Conservation (phyloP, 1,284 basidiomycete genomes). For the Schizophyllum commune region DNA sequence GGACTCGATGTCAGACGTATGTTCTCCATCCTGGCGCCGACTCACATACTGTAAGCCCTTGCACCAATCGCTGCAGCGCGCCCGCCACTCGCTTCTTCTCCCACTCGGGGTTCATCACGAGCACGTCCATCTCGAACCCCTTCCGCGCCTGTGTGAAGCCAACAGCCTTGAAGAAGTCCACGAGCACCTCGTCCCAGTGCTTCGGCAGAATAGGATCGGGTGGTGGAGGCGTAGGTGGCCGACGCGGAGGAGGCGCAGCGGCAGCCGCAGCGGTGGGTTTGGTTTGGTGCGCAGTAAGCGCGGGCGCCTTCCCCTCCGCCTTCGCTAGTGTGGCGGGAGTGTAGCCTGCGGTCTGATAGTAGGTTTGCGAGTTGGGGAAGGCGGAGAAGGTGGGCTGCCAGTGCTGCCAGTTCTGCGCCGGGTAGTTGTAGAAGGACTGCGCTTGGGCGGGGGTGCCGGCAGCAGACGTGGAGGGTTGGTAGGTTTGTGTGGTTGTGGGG, state of each 20-base stretch:
- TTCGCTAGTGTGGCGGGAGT: background rate
- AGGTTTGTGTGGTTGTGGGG: background rate
- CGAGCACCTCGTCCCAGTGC: conserved; percentile 57
- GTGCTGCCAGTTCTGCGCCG: background rate
- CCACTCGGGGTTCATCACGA: conserved; percentile 60
- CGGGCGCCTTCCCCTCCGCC: background rate
- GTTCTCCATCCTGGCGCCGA: conserved; percentile 1
- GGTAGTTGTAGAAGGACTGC: background rate
- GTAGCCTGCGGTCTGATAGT: background rate
- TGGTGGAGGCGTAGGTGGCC: conserved; percentile 30
- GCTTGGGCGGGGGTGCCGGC: no score
- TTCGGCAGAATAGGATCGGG: conserved; percentile 27
- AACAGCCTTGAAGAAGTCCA: conserved; percentile 43
- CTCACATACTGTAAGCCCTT: conserved; percentile 41
- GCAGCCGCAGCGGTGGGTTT: background rate
- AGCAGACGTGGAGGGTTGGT: background rate
- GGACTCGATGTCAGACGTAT: conserved; percentile 9
- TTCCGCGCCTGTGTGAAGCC: conserved; percentile 53
- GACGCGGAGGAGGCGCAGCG: conserved; percentile 11
- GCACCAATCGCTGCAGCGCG: conserved; percentile 45
- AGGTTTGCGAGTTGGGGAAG: background rate
- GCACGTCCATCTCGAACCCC: conserved; percentile 63
- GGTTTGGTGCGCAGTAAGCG: background rate
- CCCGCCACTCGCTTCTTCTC: conserved; percentile 47
- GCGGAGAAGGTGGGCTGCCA: background rate